These are phyloP conservation scores for Scedosporium dehoogii DNA, from an alignment of 2,329 filamentous ascomycete genomes.

Conservation along the genomic window DNA sequence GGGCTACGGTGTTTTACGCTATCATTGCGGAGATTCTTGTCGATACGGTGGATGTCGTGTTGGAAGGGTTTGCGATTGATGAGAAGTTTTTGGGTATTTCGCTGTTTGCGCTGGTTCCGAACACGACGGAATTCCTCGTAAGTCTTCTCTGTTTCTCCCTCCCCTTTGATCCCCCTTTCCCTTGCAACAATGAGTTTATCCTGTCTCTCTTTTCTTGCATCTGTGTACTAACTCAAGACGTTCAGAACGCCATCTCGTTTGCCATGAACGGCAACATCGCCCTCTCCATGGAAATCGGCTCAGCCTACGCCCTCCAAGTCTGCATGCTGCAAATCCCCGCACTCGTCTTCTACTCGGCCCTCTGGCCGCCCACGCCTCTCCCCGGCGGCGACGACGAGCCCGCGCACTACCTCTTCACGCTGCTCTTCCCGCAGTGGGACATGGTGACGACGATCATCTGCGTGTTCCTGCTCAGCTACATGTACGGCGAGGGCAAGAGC, in stretches of 20 bases:
- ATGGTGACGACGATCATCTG: slow-evolving; percentile 96
- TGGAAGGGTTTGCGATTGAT: slow-evolving; percentile 82
- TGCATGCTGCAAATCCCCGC: slow-evolving; percentile 91
- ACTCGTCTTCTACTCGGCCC: slow-evolving; percentile 79
- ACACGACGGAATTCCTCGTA: slow-evolving; percentile 95
- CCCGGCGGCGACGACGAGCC: slow-evolving; percentile 26
- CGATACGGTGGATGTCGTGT: slow-evolving; percentile 91
- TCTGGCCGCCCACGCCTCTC: slow-evolving; percentile 43
- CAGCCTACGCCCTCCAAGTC: slow-evolving; percentile 91
- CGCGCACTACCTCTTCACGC: slow-evolving; percentile 59
- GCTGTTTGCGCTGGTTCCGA: slow-evolving; percentile 90
- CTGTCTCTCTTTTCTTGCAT: too few species aligned
- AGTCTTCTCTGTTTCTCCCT: slow-evolving; percentile 21
- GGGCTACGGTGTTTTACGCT: slow-evolving; percentile 87
- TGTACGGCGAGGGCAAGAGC: slow-evolving; percentile 97
- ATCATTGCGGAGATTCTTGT: slow-evolving; percentile 95
- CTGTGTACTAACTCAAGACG: slow-evolving; percentile 11
- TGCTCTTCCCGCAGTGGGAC: slow-evolving; percentile 98
- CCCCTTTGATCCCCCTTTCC: too few species aligned
- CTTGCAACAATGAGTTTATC: too few species aligned
- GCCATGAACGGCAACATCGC: slow-evolving; percentile 99
- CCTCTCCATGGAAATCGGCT: slow-evolving; percentile 97
- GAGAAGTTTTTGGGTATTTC: slow-evolving; percentile 98
- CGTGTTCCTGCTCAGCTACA: slow-evolving; percentile 92
- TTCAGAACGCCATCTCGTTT: slow-evolving; percentile 90